Evolutionary conservation across 1,284 basidiomycete species (phyloP), one percentile per base, ranked within the genome.

Genomic region (Rhodotorula sp.): DNA sequence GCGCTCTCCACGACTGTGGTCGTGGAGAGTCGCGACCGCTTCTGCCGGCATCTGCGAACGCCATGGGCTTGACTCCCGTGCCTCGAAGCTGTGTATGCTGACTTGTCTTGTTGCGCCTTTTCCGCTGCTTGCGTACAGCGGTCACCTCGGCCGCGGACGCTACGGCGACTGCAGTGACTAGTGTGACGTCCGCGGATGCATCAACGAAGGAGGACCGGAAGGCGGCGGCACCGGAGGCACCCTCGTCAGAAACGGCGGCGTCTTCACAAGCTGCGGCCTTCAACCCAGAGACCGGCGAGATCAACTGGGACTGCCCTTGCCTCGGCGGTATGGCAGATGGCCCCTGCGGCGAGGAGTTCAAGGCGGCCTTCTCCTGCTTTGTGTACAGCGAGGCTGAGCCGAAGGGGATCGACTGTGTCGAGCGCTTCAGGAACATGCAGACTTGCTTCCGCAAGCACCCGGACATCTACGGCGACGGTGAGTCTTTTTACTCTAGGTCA

Each of bases 281-380:
- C 86, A 91, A 99, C 83, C 94, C 95, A 29, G 92, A 89, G 76
- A 99, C 96, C 1, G 96, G 96, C 63, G 93, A 97, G 85, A 96
- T 97, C 80, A 97, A 97, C 84, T 97, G 94, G 93, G 93, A 96
- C 81, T 97, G 93, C 81, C 92, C 93, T 3, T 99, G 96, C 81
- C 88, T 99, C 18, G 96, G 96, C 39, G 97, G 96, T 67, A 98
- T 99, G 97, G 95, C 97, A 4, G 86, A 97, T 79, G 97, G 97
- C 10, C 93, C 95, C 3, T 99, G 96, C 80, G 96, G 96, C 18
- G 86, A 88, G 75, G 87, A 98, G 79, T 99, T 99, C 85, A 90
- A 92, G 78, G 91, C 90, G 73, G 96, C 97, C 0, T 99, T 99
- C 84, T 93, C 92, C 56, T 99, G 96, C 84, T 99, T 99, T 79